phyloP scores from a whole-genome alignment of 306 rosid genomes.

The Cucurbita ficifolia region DNA sequence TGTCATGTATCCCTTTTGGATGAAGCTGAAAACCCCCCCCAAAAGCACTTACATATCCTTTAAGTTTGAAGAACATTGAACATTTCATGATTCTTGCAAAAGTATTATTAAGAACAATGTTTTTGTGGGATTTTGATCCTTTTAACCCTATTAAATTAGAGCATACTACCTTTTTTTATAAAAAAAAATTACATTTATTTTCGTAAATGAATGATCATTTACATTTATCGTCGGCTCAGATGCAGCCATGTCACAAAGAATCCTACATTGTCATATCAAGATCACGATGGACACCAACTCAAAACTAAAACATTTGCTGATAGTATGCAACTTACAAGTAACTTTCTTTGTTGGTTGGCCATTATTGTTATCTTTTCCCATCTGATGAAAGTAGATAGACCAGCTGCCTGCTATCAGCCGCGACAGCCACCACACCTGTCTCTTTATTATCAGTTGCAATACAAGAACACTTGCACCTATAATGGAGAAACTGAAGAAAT shows the following conservation, averaged over 20 bases:
- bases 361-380: neutral
- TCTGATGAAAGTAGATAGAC: constrained; percentile 27
- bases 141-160: no score
- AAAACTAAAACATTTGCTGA: neutral
- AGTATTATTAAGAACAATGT: no score
- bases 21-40: no score
- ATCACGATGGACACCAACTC: neutral
- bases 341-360: neutral
- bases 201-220: neutral
- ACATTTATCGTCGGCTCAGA: neutral
- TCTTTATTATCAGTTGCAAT: constrained; percentile 48
- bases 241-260: neutral
- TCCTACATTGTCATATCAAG: neutral
- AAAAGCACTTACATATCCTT: no score
- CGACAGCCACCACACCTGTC: constrained; percentile 47
- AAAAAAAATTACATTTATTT: no score
- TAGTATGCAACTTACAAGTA: neutral
- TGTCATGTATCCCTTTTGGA: no score
- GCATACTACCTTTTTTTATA: no score
- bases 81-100: no score
- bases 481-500: neutral
- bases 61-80: no score
- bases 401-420: constrained; percentile 28
- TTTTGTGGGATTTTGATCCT: no score
- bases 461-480: constrained; percentile 40